Evolutionary conservation across 2,329 filamentous ascomycete species (phyloP).

Genomic region (Alternaria brassicicola): DNA sequence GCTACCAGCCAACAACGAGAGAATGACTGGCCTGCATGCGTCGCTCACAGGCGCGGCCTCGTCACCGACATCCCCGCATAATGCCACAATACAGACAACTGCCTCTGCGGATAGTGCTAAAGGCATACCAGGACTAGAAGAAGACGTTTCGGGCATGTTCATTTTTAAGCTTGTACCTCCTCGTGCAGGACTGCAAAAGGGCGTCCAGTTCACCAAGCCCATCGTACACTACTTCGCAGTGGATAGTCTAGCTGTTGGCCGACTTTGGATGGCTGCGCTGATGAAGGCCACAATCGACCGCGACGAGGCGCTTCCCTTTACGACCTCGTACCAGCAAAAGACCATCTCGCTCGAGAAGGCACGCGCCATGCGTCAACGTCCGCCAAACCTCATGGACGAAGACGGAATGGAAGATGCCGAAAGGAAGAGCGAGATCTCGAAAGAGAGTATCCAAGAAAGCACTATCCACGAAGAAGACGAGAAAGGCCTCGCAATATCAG

Average conservation of each 20-base stretch:
- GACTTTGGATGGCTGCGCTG: conserved; percentile 96
- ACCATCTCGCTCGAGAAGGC: conserved; percentile 93
- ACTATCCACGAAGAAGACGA: conserved; percentile 49
- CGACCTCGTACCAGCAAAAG: conserved; percentile 94
- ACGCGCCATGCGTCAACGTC: conserved; percentile 82
- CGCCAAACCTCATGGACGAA: conserved; percentile 80
- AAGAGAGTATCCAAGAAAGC: conserved; percentile 45
- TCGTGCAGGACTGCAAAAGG: conserved; percentile 81
- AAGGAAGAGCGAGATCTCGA: conserved; percentile 40
- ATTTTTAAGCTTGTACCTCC: conserved; percentile 98
- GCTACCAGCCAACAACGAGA: conserved; percentile 90
- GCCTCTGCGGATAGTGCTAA: conserved; percentile 48
- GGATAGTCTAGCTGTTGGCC: conserved; percentile 83
- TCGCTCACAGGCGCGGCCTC: conserved; percentile 86
- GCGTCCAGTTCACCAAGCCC: conserved; percentile 96
- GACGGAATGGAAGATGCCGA: conserved; percentile 40
- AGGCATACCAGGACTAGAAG: conserved; percentile 35
- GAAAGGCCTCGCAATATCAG: conserved; percentile 47
- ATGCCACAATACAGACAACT: conserved; percentile 48
- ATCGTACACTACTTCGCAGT: conserved; percentile 98
- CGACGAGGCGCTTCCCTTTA: conserved; percentile 76
- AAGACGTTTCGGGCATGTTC: conserved; percentile 72
- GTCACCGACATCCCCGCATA: conserved; percentile 64
- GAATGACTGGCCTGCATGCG: conserved; percentile 87
- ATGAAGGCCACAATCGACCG: conserved; percentile 99